Conservation (phyloP, 805 yeast genomes). For the Ascoidea asiatica region DNA sequence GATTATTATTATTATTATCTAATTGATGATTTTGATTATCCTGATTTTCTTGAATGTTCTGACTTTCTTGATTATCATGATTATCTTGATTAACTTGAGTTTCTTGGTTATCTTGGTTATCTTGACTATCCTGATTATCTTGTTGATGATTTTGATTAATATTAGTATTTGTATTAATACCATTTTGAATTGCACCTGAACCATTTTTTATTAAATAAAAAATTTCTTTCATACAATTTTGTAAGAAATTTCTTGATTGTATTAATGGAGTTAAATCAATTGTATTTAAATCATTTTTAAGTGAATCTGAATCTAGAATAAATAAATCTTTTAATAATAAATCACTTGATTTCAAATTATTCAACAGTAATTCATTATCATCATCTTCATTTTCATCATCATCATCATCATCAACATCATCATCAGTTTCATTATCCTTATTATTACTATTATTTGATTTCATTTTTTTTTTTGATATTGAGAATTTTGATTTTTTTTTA, state of each 20-base stretch:
- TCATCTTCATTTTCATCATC: neutral
- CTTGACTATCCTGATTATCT: neutral
- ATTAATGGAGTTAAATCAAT: conserved; percentile 11
- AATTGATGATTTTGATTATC: neutral
- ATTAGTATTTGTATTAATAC: conserved; percentile 4
- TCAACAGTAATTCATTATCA: neutral
- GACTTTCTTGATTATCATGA: neutral
- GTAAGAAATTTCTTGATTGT: conserved; percentile 15
- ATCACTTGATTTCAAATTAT: conserved; percentile 1
- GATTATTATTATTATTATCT: neutral
- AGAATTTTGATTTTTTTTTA: neutral
- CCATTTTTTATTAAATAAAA: conserved; percentile 12
- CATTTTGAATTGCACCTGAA: conserved; percentile 7
- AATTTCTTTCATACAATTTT: conserved; percentile 16
- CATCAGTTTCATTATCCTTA: conserved; percentile 2
- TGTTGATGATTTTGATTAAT: conserved; percentile 1
- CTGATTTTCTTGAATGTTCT: neutral
- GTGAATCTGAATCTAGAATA: neutral
- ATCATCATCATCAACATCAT: too few species aligned
- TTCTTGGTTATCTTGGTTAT: neutral
- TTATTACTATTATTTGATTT: neutral
- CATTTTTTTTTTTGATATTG: neutral
- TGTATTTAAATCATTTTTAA: conserved; percentile 1
- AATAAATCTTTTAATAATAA: conserved; percentile 1
- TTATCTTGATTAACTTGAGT: conserved; percentile 1